Evolutionary conservation across 2,329 filamentous ascomycete species (phyloP), one percentile per base, ranked within the genome.

Genomic region (Myriosclerotinia curreyana): DNA sequence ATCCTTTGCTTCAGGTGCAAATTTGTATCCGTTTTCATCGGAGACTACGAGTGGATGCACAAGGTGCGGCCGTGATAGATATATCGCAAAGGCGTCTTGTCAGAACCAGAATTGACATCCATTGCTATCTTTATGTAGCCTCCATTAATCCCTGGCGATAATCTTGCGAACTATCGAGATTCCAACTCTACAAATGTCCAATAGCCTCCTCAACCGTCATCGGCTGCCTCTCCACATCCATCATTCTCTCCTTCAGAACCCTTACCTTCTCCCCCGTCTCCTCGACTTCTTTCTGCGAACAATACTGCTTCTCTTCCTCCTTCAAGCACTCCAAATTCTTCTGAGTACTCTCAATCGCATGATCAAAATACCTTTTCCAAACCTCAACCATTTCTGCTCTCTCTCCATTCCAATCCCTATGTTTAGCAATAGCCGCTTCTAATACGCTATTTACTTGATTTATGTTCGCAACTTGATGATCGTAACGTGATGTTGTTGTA

Each of bases 121-220:
- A n/a, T n/a, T n/a, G n/a, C n/a, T n/a, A n/a, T n/a, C n/a, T n/a
- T n/a, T n/a, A n/a, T n/a, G n/a, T n/a, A n/a, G n/a, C n/a, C n/a
- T n/a, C n/a, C n/a, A n/a, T n/a, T n/a, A n/a, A n/a, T n/a, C n/a
- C n/a, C n/a, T n/a, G n/a, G n/a, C n/a, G n/a, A n/a, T n/a, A n/a
- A n/a, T n/a, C n/a, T n/a, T n/a, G n/a, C n/a, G n/a, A n/a, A n/a
- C 17, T 6, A 42, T 42, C 40, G 8, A n/a, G n/a, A n/a, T n/a
- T n/a, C 14, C n/a, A 44, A 34, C 3, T 34, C 54, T 46, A 44
- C 40, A 22, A 34, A 15, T 40, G 20, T 1, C 12, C 50, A n/a
- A 66, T 63, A 8, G 64, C 64, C 25, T 65, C 46, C 28, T 58
- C 46, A 11, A 46, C 40, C n/a, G 52, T 65, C 54, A 62, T 66